These are phyloP conservation scores for Eucalyptus sp. DNA, from an alignment of 345 rosid species.

Conservation along the genomic window DNA sequence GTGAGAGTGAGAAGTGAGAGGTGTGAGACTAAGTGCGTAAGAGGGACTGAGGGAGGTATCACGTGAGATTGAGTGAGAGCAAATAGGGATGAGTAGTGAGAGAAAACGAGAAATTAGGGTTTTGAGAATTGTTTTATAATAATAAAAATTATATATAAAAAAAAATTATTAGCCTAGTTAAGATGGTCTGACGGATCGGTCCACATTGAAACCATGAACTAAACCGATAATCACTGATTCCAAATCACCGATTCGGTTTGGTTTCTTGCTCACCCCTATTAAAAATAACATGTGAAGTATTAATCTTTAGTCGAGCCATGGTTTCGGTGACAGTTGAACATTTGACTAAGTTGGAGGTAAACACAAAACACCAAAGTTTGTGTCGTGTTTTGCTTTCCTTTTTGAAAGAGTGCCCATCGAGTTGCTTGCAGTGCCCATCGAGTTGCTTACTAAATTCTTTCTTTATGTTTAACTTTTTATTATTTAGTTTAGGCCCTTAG, in stretches of 20 bases:
- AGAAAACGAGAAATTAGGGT: neutral
- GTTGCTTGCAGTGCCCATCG: neutral
- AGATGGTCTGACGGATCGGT: fast-evolving
- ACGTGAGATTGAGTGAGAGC: neutral
- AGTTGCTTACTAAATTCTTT: neutral
- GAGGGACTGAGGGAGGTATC: neutral
- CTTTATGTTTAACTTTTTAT: neutral
- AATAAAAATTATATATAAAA: no score
- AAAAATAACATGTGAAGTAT: neutral
- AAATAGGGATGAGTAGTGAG: no score
- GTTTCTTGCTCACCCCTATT: no score
- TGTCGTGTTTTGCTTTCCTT: neutral
- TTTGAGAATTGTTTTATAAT: no score
- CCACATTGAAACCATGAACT: neutral
- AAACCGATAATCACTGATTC: no score
- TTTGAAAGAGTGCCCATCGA: neutral
- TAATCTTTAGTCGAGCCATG: neutral
- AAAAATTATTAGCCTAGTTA: neutral
- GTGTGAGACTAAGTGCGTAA: neutral
- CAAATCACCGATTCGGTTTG: neutral
- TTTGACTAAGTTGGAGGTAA: neutral
- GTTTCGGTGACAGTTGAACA: neutral
- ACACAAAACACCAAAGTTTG: neutral
- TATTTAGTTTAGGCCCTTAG: neutral
- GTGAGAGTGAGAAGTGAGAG: neutral